Evolutionary conservation across 306 rosid species (phyloP), one percentile per base, ranked within the genome.

Genomic region (Leucaena leucocephala): DNA sequence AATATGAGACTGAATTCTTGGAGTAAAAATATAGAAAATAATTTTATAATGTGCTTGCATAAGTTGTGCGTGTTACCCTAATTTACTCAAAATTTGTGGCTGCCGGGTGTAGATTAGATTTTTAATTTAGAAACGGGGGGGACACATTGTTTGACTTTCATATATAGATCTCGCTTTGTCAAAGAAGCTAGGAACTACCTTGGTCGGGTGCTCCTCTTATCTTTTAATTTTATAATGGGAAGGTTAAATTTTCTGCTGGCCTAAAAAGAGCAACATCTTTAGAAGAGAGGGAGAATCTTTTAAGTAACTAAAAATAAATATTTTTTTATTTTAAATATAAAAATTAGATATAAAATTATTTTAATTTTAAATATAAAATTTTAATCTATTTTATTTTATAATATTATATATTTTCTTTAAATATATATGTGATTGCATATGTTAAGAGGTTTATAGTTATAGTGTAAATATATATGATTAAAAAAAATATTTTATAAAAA

Each of bases 121-220:
- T 27, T 70, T 59, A 44, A 38, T 71, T 68, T 44, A 27, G 69
- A 59, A 55, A 27, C 4, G 52, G 48, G 38, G 48, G 38, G 22
- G 3, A 5, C 49, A 13, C 48, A 3, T 40, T 19, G 15, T 59
- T 78, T 83, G 86, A 83, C 67, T 27, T 61, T 27, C 7, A n/a
- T 19, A 19, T 19, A 13, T 50, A 57, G 15, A 57, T 57, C 35
- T 8, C 8, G 63, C 36, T 19, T 21, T 19, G 63, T 57, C 63
- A 21, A 15, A 2, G 21, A 14, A 19, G 10, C 14, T 57, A 27
- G 1, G 27, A 27, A 27, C 27, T 27, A 27, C 27, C 27, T 27
- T 27, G 27, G 27, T 27, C 27, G 0, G 27, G 27, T 27, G 27
- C 1, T 27, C 27, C 27, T 27, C 27, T 27, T 27, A 27, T 3